Conservation (phyloP, 2,329 filamentous ascomycete genomes). For the Arthrinium phaeospermum region DNA sequence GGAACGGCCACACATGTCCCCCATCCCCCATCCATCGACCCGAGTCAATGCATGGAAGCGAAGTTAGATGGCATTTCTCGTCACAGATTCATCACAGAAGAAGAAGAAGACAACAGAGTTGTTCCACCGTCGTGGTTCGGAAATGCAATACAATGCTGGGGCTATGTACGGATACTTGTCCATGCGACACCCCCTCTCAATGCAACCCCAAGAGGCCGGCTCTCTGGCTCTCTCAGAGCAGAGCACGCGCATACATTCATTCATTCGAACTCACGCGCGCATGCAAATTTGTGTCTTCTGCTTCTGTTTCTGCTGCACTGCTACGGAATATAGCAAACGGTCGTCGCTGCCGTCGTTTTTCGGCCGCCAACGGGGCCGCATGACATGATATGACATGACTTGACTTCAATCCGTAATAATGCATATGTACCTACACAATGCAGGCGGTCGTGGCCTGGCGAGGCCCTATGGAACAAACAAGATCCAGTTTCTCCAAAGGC, state of each 20-base stretch:
- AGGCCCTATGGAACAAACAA: neutral
- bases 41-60: neutral
- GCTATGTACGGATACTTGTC: no score
- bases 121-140: neutral
- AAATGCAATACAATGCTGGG: neutral
- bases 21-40: neutral
- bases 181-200: slow-evolving; percentile 1
- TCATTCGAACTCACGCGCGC: neutral
- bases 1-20: no score
- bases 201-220: neutral
- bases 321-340: neutral
- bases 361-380: slow-evolving; percentile 1
- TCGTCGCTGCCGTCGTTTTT: neutral
- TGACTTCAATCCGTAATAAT: neutral
- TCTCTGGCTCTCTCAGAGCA: neutral
- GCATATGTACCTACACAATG: neutral
- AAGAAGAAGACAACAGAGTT: neutral
- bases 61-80: neutral
- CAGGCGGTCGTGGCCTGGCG: neutral
- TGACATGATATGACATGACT: neutral
- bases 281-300: neutral
- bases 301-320: neutral
- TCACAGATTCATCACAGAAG: neutral
- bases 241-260: neutral
- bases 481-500: neutral